These are phyloP conservation scores for Hypomyces rosellus DNA, from an alignment of 2,329 filamentous ascomycete genomes.

Conservation along the genomic window DNA sequence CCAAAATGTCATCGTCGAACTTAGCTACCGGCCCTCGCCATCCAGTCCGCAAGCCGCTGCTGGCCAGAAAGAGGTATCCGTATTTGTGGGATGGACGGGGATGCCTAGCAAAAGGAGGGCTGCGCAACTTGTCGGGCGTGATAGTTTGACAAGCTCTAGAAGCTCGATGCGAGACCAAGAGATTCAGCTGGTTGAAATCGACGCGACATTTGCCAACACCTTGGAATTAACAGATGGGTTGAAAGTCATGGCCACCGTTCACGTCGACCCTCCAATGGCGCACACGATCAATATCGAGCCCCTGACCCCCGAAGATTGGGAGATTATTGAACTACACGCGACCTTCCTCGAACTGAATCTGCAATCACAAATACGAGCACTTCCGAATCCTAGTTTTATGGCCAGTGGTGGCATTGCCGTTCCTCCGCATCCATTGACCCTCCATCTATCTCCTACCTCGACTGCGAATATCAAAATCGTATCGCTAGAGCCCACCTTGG, in stretches of 20 bases:
- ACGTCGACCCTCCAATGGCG: constrained; percentile 83
- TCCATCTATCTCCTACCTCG: constrained; percentile 91
- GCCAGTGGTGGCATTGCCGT: constrained; percentile 44
- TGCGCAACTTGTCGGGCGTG: constrained; percentile 64
- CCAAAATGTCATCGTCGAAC: constrained; percentile 94
- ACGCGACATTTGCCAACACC: constrained; percentile 73
- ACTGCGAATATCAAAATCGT: constrained; percentile 87
- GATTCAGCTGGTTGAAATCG: constrained; percentile 72
- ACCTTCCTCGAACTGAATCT: constrained; percentile 94
- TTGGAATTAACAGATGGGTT: constrained; percentile 75
- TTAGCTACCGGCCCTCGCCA: constrained; percentile 59
- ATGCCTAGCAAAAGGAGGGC: constrained; percentile 89
- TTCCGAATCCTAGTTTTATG: constrained; percentile 74
- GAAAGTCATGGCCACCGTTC: constrained; percentile 65
- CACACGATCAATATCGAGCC: constrained; percentile 97
- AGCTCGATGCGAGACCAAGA: constrained; percentile 67
- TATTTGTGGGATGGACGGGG: constrained; percentile 94
- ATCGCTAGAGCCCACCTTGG: constrained; percentile 69
- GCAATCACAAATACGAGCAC: constrained; percentile 81
- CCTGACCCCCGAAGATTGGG: constrained; percentile 92
- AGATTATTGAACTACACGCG: constrained; percentile 96
- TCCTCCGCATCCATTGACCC: constrained; percentile 70
- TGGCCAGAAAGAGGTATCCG: constrained; percentile 53
- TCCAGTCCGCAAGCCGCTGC: constrained; percentile 40
- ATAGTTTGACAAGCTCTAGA: constrained; percentile 59